Percentiles rank a stretch among this genome's conserved stretches.
Evolutionary conservation across 73 alveolate genomes (phyloP).

Genomic region (Tetrahymena thermophila): DNA sequence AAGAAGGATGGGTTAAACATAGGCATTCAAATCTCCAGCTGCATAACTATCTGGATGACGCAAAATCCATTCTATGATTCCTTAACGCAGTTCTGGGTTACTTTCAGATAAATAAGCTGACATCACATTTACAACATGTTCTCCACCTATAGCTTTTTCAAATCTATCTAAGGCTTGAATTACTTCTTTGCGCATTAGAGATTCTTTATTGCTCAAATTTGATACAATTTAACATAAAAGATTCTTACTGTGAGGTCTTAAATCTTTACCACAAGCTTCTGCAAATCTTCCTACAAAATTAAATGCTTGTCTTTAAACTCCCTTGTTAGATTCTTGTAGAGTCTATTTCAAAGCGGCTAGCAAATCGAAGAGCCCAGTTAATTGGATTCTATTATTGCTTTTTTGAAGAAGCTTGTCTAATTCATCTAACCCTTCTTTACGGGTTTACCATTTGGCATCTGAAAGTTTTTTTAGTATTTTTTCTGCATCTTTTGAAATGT

Average conservation of each 20-base stretch:
- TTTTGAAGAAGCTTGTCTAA: slow-evolving; percentile 15
- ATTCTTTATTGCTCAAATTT: slow-evolving; percentile 14
- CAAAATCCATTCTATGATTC: slow-evolving; percentile 4
- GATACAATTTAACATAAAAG: slow-evolving; percentile 9
- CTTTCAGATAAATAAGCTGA: slow-evolving; percentile 14
- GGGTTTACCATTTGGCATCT: slow-evolving; percentile 37
- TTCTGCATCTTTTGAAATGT: slow-evolving; percentile 10
- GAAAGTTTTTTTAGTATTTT: slow-evolving; percentile 11
- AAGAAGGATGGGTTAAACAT: slow-evolving; percentile 17
- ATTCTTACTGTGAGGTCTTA: slow-evolving; percentile 12
- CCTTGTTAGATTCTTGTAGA: slow-evolving; percentile 18
- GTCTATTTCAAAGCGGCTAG: slow-evolving; percentile 3
- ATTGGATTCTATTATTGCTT: slow-evolving; percentile 8
- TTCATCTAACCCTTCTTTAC: slow-evolving; percentile 41
- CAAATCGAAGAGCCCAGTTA: slow-evolving; percentile 24
- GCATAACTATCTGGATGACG: slow-evolving; percentile 15
- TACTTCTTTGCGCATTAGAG: slow-evolving; percentile 33
- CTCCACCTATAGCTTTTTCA: slow-evolving; percentile 13
- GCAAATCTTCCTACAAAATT: slow-evolving; percentile 28
- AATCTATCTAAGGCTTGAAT: slow-evolving; percentile 23
- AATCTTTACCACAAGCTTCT: slow-evolving; percentile 44
- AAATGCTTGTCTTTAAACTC: slow-evolving; percentile 13
- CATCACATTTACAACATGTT: slow-evolving; percentile 1
- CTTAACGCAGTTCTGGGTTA: slow-evolving; percentile 13
- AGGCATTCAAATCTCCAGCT: slow-evolving; percentile 8